phyloP scores from a whole-genome alignment of 345 rosid genomes.

The Euphorbia pulcherrima region DNA sequence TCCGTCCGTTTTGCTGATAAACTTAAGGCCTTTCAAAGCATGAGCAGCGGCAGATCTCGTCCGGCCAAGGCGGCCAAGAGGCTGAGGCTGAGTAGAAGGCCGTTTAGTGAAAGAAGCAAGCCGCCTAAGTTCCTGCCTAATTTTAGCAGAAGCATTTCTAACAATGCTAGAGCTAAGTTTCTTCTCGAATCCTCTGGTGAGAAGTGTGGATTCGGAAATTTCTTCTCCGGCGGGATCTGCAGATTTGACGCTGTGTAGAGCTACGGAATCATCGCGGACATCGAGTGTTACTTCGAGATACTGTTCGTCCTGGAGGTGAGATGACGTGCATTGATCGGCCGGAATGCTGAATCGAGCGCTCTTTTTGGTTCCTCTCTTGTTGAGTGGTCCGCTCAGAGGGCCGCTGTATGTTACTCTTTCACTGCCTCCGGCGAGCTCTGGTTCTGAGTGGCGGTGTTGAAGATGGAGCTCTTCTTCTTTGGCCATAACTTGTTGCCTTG shows the following conservation, averaged over 20 bases:
- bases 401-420: slow-evolving; percentile 37
- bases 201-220: slow-evolving; percentile 37
- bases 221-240: slow-evolving; percentile 40
- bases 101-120: slow-evolving; percentile 48
- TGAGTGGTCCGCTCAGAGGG: slow-evolving; percentile 48
- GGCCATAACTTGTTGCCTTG: slow-evolving; percentile 17
- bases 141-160: slow-evolving; percentile 44
- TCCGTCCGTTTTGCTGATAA: slow-evolving; percentile 62
- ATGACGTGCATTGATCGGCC: slow-evolving; percentile 19
- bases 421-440: slow-evolving; percentile 27
- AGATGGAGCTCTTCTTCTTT: slow-evolving; percentile 26
- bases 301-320: slow-evolving; percentile 20
- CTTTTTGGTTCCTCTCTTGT: slow-evolving; percentile 39
- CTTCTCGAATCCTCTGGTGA: slow-evolving; percentile 49
- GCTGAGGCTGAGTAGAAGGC: slow-evolving; percentile 33
- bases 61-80: slow-evolving; percentile 50
- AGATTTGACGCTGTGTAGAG: slow-evolving; percentile 32
- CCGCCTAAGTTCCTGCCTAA: slow-evolving; percentile 55
- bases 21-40: slow-evolving; percentile 72
- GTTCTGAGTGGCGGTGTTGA: slow-evolving; percentile 38
- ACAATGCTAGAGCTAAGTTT: slow-evolving; percentile 34
- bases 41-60: slow-evolving; percentile 57
- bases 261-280: slow-evolving; percentile 23
- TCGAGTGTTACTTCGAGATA: slow-evolving; percentile 36
- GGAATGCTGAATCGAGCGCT: slow-evolving; percentile 35